Evolutionary conservation across 345 rosid genomes (phyloP), one percentile per base, ranked within the genome.

Genomic region (Gossypium mustelinum): DNA sequence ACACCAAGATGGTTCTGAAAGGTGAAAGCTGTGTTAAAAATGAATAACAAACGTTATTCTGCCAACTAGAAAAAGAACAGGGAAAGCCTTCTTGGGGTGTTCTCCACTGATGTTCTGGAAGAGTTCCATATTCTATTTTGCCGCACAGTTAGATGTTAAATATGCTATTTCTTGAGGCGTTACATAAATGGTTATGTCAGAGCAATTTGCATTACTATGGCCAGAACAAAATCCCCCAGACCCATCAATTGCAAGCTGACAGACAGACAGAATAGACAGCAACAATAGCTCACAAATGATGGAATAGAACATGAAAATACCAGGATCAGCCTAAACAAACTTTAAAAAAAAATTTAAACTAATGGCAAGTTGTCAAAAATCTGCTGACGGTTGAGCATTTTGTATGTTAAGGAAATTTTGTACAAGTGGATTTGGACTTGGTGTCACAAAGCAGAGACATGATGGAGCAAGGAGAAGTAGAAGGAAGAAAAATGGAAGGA

Each of bases 191-290:
- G 47, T 39, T 22, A 41, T 63, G 41, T 24, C 24, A 41, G 18
- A 63, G 18, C 47, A 63, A 41, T 60, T 27, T 63, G 25, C 48
- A 39, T 63, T 39, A 34, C 17, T 8, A 63, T 34, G 68, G 22
- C 68, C 68, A 39, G 48, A 63, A 63, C 7, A 63, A 63, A 63
- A 63, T 62, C 22, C 20, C 44, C 22, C 44, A 61, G 16, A 62
- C 39, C 67, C 45, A 11, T 14, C 67, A 18, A 62, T 61, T 61
- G 66, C 66, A 27, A 61, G n/a, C 43, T 47, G 34, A 29, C 17
- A 58, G 62, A 60, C n/a, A 60, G 64, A 60, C 41, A 5, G 7
- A 34, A 34, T 56, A 22, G 16, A 10, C 29, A 0, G 62, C 9
- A 60, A 60, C 10, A 27, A 11, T 60, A 60, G 34, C 43, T n/a